phyloP scores from a whole-genome alignment of 2,329 filamentous ascomycete genomes.

The Onygenales sp. region DNA sequence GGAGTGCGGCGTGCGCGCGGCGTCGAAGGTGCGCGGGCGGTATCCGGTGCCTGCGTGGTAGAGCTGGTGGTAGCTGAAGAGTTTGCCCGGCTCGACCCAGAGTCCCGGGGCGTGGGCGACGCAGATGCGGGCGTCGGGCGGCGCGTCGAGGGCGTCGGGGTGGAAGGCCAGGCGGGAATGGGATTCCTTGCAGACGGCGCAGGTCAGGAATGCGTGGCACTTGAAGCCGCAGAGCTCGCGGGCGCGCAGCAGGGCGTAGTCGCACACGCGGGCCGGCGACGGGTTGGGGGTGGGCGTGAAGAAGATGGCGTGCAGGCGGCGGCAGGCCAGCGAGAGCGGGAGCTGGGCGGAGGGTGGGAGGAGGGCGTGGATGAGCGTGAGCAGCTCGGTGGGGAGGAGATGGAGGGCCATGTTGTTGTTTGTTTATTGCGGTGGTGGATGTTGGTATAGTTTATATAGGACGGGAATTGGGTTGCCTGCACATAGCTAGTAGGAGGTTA shows the following conservation, averaged over 20 bases:
- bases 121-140: conserved; percentile 2
- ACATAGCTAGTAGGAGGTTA: no score
- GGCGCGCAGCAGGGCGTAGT: not conserved
- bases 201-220: conserved; percentile 7
- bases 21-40: not conserved
- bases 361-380: conserved; percentile 4
- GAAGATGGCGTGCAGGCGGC: conserved; percentile 5
- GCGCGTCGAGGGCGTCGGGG: not conserved
- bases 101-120: not conserved
- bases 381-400: conserved; percentile 8
- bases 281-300: not conserved
- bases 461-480: no score
- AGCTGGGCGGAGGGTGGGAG: conserved; percentile 4
- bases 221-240: conserved; percentile 3
- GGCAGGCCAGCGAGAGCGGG: conserved; percentile 1
- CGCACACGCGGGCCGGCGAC: no score
- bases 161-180: conserved; percentile 5
- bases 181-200: conserved; percentile 3
- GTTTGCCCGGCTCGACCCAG: conserved; percentile 5
- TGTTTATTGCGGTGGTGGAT: no score
- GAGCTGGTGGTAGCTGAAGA: conserved; percentile 6
- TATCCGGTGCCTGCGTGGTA: not conserved
- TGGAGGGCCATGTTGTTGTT: no score
- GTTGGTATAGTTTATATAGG: no score
- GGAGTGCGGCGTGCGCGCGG: not conserved